Conservation (phyloP, 2,329 filamentous ascomycete genomes). For the Epichloe amarillans region DNA sequence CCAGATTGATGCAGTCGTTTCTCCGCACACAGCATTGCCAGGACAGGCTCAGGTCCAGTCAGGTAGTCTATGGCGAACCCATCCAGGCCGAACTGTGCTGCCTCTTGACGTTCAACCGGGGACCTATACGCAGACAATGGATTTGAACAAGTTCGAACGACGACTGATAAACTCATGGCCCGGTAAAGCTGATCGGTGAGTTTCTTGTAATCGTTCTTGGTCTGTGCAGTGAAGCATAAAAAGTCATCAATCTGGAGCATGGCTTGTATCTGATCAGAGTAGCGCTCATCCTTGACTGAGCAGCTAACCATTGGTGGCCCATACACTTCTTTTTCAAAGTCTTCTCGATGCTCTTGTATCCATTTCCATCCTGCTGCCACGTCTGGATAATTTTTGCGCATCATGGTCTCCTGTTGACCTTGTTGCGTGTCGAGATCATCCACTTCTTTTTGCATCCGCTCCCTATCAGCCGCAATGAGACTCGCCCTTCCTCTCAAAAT, state of each 20-base stretch:
- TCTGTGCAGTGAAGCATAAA: slow-evolving; percentile 65
- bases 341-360: slow-evolving; percentile 56
- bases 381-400: slow-evolving; percentile 49
- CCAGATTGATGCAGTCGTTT: slow-evolving; percentile 55
- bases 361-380: slow-evolving; percentile 64
- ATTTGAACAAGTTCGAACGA: slow-evolving; percentile 49
- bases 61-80: slow-evolving; percentile 70
- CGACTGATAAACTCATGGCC: slow-evolving; percentile 54
- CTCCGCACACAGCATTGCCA: slow-evolving; percentile 77
- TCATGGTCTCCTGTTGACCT: slow-evolving; percentile 57
- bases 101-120: slow-evolving; percentile 40
- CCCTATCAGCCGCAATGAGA: slow-evolving; percentile 25
- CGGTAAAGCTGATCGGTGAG: slow-evolving; percentile 53
- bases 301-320: slow-evolving; percentile 73
- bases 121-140: slow-evolving; percentile 41
- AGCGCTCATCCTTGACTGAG: slow-evolving; percentile 59
- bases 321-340: slow-evolving; percentile 65
- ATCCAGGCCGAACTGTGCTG: slow-evolving; percentile 53
- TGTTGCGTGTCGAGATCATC: slow-evolving; percentile 55
- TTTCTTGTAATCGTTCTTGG: slow-evolving; percentile 57
- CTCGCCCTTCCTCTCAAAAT: slow-evolving; percentile 30
- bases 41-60: slow-evolving; percentile 65
- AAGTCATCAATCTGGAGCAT: slow-evolving; percentile 39
- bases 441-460: slow-evolving; percentile 33
- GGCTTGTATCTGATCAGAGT: slow-evolving; percentile 42